Base-by-base conservation (phyloP, 2,329 filamentous ascomycete genomes). In the Alternaria ventricosa region DNA sequence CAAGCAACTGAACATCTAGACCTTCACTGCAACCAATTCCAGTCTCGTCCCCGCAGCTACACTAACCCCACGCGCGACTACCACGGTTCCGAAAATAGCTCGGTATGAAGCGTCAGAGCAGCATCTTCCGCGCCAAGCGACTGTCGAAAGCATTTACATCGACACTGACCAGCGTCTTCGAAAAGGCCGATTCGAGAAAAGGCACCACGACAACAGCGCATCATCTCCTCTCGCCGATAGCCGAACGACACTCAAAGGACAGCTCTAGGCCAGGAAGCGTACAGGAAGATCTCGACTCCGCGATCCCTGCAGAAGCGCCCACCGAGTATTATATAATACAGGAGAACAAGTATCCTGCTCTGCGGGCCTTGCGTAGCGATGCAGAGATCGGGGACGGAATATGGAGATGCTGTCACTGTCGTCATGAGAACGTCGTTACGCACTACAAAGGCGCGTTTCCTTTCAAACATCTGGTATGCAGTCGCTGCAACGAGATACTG, bases 341-440 rank as follows among this genome's bases (percentile, higher is more conserved):
- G 5, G 57, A 67, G 11, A 63, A 69, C 47, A 47, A 54, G 45
- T 68, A 68, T 28, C 68, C 66, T 6, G 46, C 33, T 47, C 13
- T 70, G 3, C 64, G 66, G 13, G 58, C 66, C 13, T 43, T 70
- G 28, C 49, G 55, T 11, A 63, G 61, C 7, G 68, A 70, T 47
- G 60, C 20, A 5, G 66, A 70, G n/a, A 64, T 66, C 23, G 66
- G 68, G 5, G 64, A 70, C 27, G 68, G 66, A 4, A 36, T 68
- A 5, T 70, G 66, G 68, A 49, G 66, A 12, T 70, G 66, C 54
- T 68, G 64, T 11, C 54, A 62, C 23, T 70, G 66, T 25, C 66
- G 47, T 9, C 60, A 67, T 36, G 62, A 67, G 45, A 70, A 70
- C 66, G 63, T 64, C 33, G 30, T 70, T 1, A 59, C 56, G 5